phyloP scores from a whole-genome alignment of 805 yeast species.

The Candida silvicultrix region DNA sequence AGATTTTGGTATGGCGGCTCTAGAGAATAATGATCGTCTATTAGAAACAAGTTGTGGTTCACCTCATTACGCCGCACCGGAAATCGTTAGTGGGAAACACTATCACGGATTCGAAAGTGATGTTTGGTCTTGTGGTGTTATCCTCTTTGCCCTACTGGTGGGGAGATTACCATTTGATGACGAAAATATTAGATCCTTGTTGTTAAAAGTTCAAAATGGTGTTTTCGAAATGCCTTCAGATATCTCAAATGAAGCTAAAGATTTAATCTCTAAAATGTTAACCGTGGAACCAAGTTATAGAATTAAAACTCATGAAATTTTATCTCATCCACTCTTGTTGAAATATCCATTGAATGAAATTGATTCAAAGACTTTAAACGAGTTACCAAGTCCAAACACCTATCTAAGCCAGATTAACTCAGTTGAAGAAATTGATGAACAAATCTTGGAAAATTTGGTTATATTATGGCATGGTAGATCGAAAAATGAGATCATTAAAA shows the following conservation, averaged over 20 bases:
- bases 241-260: conserved; percentile 58
- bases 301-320: conserved; percentile 59
- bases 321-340: conserved; percentile 69
- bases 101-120: conserved; percentile 84
- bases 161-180: conserved; percentile 84
- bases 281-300: conserved; percentile 67
- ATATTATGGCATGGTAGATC: conserved; percentile 79
- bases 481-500: conserved; percentile 46
- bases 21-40: conserved; percentile 63
- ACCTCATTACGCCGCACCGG: conserved; percentile 88
- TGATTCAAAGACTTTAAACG: conserved; percentile 21
- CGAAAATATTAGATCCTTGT: conserved; percentile 63
- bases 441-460: conserved; percentile 67
- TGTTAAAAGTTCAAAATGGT: conserved; percentile 74
- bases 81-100: conserved; percentile 69
- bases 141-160: conserved; percentile 68
- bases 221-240: conserved; percentile 64
- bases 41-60: conserved; percentile 82
- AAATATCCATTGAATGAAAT: conserved; percentile 43
- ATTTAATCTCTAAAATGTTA: conserved; percentile 58
- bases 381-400: conserved; percentile 25
- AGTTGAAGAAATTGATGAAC: conserved; percentile 55
- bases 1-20: conserved; percentile 87
- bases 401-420: conserved; percentile 18
- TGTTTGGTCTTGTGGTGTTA: conserved; percentile 87